phyloP scores from a whole-genome alignment of 129 eudicot species.

The Pittosporum tobira region DNA sequence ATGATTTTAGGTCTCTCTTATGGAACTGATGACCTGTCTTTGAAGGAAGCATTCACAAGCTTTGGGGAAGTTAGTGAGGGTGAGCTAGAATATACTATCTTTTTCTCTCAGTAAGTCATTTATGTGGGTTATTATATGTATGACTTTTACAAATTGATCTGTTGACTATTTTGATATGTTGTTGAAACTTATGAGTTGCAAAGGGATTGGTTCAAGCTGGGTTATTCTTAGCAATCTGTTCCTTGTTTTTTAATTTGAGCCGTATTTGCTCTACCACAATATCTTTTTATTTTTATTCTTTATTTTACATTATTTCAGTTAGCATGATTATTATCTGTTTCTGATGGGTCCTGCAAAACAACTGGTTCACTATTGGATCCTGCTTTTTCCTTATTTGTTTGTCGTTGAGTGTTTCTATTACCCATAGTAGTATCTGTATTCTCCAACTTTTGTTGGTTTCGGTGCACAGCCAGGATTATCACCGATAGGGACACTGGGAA shows the following conservation, averaged over 20 bases:
- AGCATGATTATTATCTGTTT: neutral
- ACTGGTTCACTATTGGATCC: neutral
- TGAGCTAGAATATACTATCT: slow-evolving; percentile 10
- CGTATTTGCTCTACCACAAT: neutral
- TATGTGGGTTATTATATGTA: neutral
- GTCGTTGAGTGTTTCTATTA: neutral
- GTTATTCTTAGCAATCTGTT: neutral
- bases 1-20: slow-evolving; percentile 56
- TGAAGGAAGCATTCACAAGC: slow-evolving; percentile 73
- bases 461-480: slow-evolving; percentile 45
- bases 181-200: slow-evolving; percentile 5
- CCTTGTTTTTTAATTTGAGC: neutral
- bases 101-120: neutral
- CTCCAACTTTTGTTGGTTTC: neutral
- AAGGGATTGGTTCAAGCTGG: neutral
- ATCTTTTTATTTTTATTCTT: neutral
- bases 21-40: slow-evolving; percentile 50
- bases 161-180: no score
- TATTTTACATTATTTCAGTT: neutral
- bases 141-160: neutral
- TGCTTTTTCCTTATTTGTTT: neutral
- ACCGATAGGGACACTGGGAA: slow-evolving; percentile 62
- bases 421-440: neutral
- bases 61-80: slow-evolving; percentile 85
- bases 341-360: neutral